Evolutionary conservation across 805 yeast species (phyloP).

Genomic region (Yueomyces sinensis): DNA sequence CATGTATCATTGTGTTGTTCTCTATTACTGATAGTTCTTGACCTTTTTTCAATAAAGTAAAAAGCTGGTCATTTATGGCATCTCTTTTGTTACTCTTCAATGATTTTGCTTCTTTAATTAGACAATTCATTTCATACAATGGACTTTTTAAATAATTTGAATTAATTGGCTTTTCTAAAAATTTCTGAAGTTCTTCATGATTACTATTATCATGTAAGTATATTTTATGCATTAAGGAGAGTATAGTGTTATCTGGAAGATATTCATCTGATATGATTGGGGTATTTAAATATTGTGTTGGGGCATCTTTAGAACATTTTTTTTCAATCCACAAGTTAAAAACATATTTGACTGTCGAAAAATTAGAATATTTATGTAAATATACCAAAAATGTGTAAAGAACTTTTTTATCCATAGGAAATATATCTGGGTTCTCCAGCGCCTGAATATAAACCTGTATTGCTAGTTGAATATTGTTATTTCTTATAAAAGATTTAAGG

Average conservation of each 20-base stretch:
- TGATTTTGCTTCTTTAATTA: conserved; percentile 3
- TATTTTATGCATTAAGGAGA: conserved; percentile 13
- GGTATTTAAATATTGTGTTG: too few species aligned
- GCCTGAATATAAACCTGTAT: conserved; percentile 21
- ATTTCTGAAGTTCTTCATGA: conserved; percentile 1
- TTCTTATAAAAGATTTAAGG: conserved; percentile 15
- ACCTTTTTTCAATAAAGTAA: not conserved
- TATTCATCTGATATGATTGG: not conserved
- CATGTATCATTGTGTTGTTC: not conserved
- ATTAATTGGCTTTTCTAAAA: not conserved
- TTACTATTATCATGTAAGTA: conserved; percentile 6
- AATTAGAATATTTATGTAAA: conserved; percentile 9
- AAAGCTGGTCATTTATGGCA: not conserved
- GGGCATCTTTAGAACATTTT: conserved; percentile 2
- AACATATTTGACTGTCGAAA: conserved; percentile 10
- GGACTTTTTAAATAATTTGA: conserved; percentile 7
- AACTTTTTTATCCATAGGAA: conserved; percentile 11
- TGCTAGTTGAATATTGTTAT: conserved; percentile 16
- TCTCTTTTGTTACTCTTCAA: not conserved
- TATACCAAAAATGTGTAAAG: conserved; percentile 10
- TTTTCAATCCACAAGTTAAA: conserved; percentile 15
- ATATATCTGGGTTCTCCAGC: conserved; percentile 17
- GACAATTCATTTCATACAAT: conserved; percentile 7
- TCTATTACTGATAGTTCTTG: not conserved
- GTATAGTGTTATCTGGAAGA: conserved; percentile 6